Evolutionary conservation across 73 alveolate genomes (phyloP), one percentile per base, ranked within the genome.

Genomic region (Tetrahymena borealis): DNA sequence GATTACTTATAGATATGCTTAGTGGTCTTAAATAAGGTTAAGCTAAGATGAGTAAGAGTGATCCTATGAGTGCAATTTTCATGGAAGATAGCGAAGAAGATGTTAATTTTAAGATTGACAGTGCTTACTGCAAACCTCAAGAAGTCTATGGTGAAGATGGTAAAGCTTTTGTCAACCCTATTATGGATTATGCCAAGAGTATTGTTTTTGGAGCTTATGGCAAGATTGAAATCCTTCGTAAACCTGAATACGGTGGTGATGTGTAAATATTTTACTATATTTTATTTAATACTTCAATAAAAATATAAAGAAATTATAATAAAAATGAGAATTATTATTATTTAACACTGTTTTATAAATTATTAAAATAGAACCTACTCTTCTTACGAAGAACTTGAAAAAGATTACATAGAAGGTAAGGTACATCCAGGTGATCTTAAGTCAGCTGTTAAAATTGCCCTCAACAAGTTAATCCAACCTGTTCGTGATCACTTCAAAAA

Each of bases 71-170:
- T 20, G 99, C 99, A 24, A 98, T 99, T 92, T 99, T 99, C 96
- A 98, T 99, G 99, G 99, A 99, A 95, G 99, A 99, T 95, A 60
- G 99, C 16, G 99, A 96, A 32, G 98, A 98, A 91, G 99, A 98
- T 91, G 99, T 99, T 40, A 92, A 95, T 18, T 94, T 99, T 79
- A 99, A 98, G 97, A 98, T 99, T 92, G 98, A 97, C 78, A 96
- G 97, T 90, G 99, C 99, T 39, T 98, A 91, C 94, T 99, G 99
- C 93, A 99, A 99, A 12, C 98, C 97, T 39, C 91, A 94, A 91
- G 90, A 93, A 11, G 93, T 24, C 28, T 20, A 42, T 16, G 39
- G 16, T 13, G 39, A 36, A 1, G 60, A 31, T 41, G 78, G 43
- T 3, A 41, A 13, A 16, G 11, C 95, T 38, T 97, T 96, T 33